Evolutionary conservation across 192 early-diverging fungal species (phyloP).

Genomic region (Geranomyces variabilis): DNA sequence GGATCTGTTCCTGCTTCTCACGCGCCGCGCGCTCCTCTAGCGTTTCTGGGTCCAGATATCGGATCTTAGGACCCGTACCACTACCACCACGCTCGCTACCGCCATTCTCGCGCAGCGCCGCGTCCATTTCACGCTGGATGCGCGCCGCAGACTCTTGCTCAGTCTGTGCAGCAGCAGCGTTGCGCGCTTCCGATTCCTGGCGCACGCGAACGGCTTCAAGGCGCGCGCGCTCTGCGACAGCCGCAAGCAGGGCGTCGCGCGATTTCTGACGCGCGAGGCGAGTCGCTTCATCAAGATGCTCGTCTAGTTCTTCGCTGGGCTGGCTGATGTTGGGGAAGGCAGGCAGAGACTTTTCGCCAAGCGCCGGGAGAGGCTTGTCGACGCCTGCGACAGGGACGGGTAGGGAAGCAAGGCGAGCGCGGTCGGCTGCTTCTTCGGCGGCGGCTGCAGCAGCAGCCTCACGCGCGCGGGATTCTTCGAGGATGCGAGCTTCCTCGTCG

Average conservation of each 20-base stretch:
- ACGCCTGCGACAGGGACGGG: too few relatives aligned
- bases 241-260: neutral
- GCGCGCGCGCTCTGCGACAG: neutral
- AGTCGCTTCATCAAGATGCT: neutral
- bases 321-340: neutral
- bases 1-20: constrained; percentile 19
- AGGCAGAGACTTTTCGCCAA: too few relatives aligned
- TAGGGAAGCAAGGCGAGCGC: too few relatives aligned
- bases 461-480: neutral
- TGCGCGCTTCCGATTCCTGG: neutral
- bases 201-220: constrained; percentile 1
- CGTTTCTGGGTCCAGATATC: neutral
- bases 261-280: neutral
- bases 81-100: neutral
- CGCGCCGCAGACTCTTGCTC: constrained; percentile 19
- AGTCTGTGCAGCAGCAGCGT: neutral
- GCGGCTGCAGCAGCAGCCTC: neutral
- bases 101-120: constrained; percentile 22
- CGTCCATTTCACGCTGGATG: constrained; percentile 28
- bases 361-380: too few relatives aligned
- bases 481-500: neutral
- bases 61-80: too few relatives aligned
- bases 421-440: too few relatives aligned
- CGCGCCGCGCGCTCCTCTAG: constrained; percentile 4
- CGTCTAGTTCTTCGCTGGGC: neutral